These are phyloP conservation scores for Termitomyces sp. DNA, from an alignment of 768 basidiomycete genomes.

Conservation along the genomic window DNA sequence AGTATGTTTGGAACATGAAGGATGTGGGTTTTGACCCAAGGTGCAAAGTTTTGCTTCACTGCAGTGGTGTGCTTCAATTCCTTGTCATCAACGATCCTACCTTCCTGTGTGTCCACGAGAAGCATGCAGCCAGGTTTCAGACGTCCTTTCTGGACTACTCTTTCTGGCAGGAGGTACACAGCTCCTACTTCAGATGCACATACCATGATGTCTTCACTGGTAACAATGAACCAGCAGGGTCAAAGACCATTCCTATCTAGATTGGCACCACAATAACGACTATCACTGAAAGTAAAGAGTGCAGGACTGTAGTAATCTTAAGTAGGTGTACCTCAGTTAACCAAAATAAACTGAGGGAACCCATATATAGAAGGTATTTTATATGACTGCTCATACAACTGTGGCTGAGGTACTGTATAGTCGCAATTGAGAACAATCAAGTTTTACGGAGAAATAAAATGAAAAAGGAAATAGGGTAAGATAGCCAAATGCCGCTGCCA, in stretches of 20 bases:
- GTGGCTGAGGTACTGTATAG: too few relatives aligned
- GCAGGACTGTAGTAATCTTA: too few relatives aligned
- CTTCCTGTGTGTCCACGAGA: slow-evolving; percentile 93
- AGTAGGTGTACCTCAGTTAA: too few relatives aligned
- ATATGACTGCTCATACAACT: too few relatives aligned
- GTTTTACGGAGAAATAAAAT: too few relatives aligned
- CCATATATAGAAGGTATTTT: too few relatives aligned
- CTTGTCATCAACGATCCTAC: slow-evolving; percentile 95
- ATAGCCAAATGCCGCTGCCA: too few relatives aligned
- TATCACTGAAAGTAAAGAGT: slow-evolving; percentile 96
- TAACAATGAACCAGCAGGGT: slow-evolving; percentile 95
- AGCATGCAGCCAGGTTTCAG: slow-evolving; percentile 98
- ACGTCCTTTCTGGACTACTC: slow-evolving; percentile 92
- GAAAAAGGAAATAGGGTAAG: too few relatives aligned
- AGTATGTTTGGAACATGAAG: slow-evolving; percentile 87
- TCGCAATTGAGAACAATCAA: too few relatives aligned
- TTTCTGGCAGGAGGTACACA: slow-evolving; percentile 87
- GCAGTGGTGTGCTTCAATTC: slow-evolving; percentile 95
- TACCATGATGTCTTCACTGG: slow-evolving; percentile 95
- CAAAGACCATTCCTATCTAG: slow-evolving; percentile 96
- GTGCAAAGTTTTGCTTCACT: slow-evolving; percentile 88
- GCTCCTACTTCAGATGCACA: slow-evolving; percentile 98
- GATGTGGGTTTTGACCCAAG: slow-evolving; percentile 91
- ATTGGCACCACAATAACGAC: slow-evolving; percentile 97
- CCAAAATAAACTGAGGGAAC: too few relatives aligned